A percentile compares a stretch with the other conserved stretches of the same genome.
These are phyloP conservation scores for Suillus occidentalis DNA, from an alignment of 768 basidiomycete species.

Conservation along the genomic window DNA sequence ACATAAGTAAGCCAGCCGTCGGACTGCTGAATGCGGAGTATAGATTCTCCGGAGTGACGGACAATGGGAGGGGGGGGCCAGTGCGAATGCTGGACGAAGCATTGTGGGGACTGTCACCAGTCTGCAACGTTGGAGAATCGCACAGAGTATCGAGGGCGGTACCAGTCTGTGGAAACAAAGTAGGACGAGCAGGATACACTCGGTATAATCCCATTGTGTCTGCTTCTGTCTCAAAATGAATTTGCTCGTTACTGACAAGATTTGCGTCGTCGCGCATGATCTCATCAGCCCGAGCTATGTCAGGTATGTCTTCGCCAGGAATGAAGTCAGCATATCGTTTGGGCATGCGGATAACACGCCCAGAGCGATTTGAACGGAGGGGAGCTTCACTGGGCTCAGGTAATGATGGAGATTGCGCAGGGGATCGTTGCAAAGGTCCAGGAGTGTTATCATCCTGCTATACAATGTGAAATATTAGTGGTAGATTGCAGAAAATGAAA, in stretches of 20 bases:
- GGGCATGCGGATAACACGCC: conserved; percentile 2
- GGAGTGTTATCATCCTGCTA: too few species aligned
- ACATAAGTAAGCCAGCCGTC: conserved; percentile 28
- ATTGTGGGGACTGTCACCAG: not conserved
- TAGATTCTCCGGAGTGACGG: not conserved
- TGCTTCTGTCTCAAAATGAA: not conserved
- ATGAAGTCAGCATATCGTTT: conserved; percentile 4
- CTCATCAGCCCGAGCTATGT: not conserved
- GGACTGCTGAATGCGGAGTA: conserved; percentile 21
- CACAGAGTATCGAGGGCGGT: not conserved
- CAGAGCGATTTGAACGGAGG: not conserved
- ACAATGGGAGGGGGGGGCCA: not conserved
- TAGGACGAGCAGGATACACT: conserved; percentile 8
- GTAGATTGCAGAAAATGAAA: not conserved
- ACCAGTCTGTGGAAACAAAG: not conserved
- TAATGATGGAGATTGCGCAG: too few species aligned
- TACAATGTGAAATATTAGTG: not conserved
- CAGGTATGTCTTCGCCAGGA: not conserved
- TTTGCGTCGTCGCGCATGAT: not conserved
- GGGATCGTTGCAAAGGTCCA: too few species aligned
- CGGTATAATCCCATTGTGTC: conserved; percentile 6
- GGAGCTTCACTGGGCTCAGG: not conserved
- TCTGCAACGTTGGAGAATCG: not conserved
- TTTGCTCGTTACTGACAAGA: not conserved
- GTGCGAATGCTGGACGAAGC: not conserved